Base-by-base conservation (phyloP, 257 asterid genomes). In the Sherardia arvensis region DNA sequence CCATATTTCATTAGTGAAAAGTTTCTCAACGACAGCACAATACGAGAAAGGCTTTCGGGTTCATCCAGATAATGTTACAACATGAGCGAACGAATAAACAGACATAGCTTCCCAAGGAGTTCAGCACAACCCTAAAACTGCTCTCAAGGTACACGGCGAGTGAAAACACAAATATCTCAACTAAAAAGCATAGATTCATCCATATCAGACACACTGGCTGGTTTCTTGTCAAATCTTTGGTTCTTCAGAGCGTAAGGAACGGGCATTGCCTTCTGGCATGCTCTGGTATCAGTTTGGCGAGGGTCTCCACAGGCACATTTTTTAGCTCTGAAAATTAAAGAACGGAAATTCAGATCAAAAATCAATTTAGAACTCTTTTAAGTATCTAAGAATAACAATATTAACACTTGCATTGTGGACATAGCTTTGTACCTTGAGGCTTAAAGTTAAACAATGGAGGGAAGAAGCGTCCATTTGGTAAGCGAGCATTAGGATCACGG, bases 221-320 rank as follows among this genome's bases (percentile, higher is more conserved):
- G 23, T 59, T 68, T 60, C 51, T 61, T 71, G 43, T 21, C 71
- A 70, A 43, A 18, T n/a, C 70, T 60, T 61, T 54, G 47, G 53
- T 32, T 66, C 74, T 40, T 84, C 83, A 88, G 61, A 79, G 74
- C 40, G 84, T 83, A 8, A 88, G 83, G 70, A 83, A 74, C 66
- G 87, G 80, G 65, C 87, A 84, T 43, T 86, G 93, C 80, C 83
- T 89, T 67, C 88, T 68, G 29, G 96, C 89, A 69, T 89, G 97
- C 84, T 86, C 95, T 0, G 94, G 96, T 62, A 89, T 71, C 85
- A 89, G 78, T 74, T 80, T 89, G 66, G 64, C 61, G 62, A 84
- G 73, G 22, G 81, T 78, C 70, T 88, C 95, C 28, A 63, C 79
- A 0, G 87, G 90, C 40, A 88, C 90, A 59, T 85, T 86, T 79